Conservation (phyloP, 768 basidiomycete species). For the Boletus rubropictus region DNA sequence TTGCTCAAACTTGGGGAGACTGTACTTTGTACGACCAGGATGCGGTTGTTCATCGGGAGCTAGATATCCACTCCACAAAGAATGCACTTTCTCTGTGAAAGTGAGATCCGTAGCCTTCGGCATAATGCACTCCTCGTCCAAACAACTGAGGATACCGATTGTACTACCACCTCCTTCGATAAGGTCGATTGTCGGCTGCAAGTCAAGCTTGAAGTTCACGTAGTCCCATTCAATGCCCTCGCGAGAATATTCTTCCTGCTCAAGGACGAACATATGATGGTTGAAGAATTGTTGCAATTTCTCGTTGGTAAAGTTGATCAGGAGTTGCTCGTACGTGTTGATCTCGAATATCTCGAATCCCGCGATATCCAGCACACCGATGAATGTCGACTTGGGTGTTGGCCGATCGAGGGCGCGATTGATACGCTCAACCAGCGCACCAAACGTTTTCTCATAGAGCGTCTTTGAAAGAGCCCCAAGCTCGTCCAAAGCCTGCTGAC, state of each 20-base stretch:
- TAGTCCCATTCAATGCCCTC: constrained; percentile 98
- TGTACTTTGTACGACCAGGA: constrained; percentile 78
- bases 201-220: constrained; percentile 93
- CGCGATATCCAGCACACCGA: constrained; percentile 97
- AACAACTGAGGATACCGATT: constrained; percentile 86
- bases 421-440: constrained; percentile 88
- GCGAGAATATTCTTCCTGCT: constrained; percentile 96
- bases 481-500: constrained; percentile 90
- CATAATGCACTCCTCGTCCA: constrained; percentile 99
- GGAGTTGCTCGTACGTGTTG: constrained; percentile 94
- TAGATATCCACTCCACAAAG: constrained; percentile 55
- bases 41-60: constrained; percentile 47
- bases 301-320: constrained; percentile 99
- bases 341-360: constrained; percentile 96
- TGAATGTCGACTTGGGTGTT: constrained; percentile 86
- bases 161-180: constrained; percentile 71
- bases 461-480: constrained; percentile 89
- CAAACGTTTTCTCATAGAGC: constrained; percentile 95
- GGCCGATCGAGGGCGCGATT: constrained; percentile 93
- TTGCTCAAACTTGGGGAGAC: constrained; percentile 81
- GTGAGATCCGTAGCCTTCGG: constrained; percentile 95
- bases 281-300: constrained; percentile 98
- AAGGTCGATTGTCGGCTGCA: constrained; percentile 97
- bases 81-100: constrained; percentile 87
- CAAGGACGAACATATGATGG: constrained; percentile 99